Base-by-base conservation (phyloP, 1,284 basidiomycete genomes). In the Pseudomicrostroma phylloplanum region DNA sequence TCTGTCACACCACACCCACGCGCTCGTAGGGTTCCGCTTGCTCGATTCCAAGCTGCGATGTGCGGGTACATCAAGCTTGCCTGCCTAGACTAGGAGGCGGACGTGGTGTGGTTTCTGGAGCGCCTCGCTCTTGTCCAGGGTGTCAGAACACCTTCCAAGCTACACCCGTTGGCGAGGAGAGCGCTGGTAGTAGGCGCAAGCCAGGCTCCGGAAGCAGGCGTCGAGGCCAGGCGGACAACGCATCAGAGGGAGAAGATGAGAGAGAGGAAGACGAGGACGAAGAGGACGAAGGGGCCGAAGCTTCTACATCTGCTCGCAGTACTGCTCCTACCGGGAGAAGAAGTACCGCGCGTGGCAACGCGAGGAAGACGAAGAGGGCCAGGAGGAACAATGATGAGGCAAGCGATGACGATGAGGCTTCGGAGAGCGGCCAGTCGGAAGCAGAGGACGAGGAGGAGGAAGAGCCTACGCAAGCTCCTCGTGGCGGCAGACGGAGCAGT, bases 401-500 rank as follows among this genome's bases (percentile, higher is more conserved):
- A 13, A 15, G 15, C 19, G 56, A 43, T 42, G 21, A 57, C 2
- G 39, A 40, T 2, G 56, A 26, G 2, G 3, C 6, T 23, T 39
- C 41, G 7, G 56, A 57, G 9, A 19, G 17, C 56, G 56, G 2
- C 11, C 21, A 54, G 21, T 19, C 19, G 51, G 51, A 25, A 23
- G 56, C 21, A 19, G 26, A 40, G 9, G 56, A 48, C 43, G 56
- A 57, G 1, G 56, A 43, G 2, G 56, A 57, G 8, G 41, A 40
- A 19, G 39, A 25, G 6, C 36, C 36, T 11, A 17, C 51, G 6
- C 51, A 21, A 54, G 17, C 51, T 4, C 43, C 17, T 21, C 43
- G 43, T 6, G 26, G 11, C 25, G 15, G 30, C 54, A 39, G 36
- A 40, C 26, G 26, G 54, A 36, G n/a, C 54, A 25, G 21, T 25